These are phyloP conservation scores for Malus domestica DNA, from an alignment of 306 rosid genomes.

Conservation along the genomic window DNA sequence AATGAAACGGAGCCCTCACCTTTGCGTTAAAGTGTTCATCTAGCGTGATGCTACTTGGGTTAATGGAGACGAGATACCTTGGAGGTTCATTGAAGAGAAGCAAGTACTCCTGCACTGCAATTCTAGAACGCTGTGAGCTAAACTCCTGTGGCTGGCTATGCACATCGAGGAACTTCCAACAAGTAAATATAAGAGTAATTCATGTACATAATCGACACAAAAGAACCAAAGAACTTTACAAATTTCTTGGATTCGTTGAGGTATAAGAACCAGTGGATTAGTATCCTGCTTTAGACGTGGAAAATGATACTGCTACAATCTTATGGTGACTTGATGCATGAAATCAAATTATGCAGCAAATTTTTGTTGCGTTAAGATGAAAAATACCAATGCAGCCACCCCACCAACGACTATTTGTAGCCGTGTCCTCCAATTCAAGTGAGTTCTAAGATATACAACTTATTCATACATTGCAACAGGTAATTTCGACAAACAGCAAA, in stretches of 20 bases:
- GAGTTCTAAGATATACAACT: slow-evolving; percentile 37
- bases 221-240: neutral
- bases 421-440: slow-evolving; percentile 81
- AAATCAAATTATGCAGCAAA: neutral
- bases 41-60: slow-evolving; percentile 73
- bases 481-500: neutral
- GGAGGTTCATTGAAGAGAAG: slow-evolving; percentile 80
- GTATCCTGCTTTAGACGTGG: neutral
- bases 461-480: neutral
- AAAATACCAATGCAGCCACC: slow-evolving; percentile 77
- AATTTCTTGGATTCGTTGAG: neutral
- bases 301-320: neutral
- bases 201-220: neutral
- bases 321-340: neutral
- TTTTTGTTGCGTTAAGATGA: neutral
- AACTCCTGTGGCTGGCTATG: neutral
- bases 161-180: neutral
- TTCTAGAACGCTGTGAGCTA: neutral
- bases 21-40: slow-evolving; percentile 78
- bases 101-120: slow-evolving; percentile 71
- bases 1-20: slow-evolving; percentile 29
- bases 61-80: slow-evolving; percentile 62
- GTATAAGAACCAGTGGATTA: neutral
- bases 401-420: slow-evolving; percentile 71
- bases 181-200: neutral